A percentile compares a stretch with the other conserved stretches of the same genome.
phyloP scores from a whole-genome alignment of 495 filamentous ascomycete genomes.

The Beverwykella pulmonaria region DNA sequence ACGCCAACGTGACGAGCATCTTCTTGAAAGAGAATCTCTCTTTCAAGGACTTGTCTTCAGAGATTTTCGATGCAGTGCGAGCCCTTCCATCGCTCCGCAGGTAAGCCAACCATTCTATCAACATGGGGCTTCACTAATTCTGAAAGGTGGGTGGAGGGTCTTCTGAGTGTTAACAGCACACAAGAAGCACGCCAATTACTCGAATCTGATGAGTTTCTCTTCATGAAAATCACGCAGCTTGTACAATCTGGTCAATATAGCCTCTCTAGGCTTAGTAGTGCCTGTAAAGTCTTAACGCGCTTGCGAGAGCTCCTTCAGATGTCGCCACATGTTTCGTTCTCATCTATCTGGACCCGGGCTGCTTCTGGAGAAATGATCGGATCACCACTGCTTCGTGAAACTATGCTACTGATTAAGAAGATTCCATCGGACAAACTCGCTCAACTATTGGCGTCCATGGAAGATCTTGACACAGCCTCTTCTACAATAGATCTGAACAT shows the following conservation, averaged over 20 bases:
- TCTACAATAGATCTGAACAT: not conserved
- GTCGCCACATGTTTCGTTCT: constrained; percentile 21
- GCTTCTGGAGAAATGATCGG: constrained; percentile 33
- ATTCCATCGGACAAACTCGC: constrained; percentile 37
- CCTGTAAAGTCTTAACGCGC: not conserved
- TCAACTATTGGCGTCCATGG: constrained; percentile 24
- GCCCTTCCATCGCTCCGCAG: constrained; percentile 78
- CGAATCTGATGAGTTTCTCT: constrained; percentile 30
- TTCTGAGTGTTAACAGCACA: constrained; percentile 36
- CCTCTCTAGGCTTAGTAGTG: constrained; percentile 11
- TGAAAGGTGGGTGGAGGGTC: constrained; percentile 50
- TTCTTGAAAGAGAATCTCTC: constrained; percentile 50
- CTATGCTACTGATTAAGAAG: constrained; percentile 36
- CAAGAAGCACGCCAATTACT: constrained; percentile 31
- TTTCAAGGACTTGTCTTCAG: constrained; percentile 50
- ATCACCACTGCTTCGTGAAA: constrained; percentile 35
- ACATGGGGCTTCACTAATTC: constrained; percentile 50
- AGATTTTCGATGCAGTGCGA: constrained; percentile 74
- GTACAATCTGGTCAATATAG: constrained; percentile 13
- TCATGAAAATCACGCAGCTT: constrained; percentile 17
- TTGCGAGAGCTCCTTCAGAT: constrained; percentile 28
- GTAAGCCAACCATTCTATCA: constrained; percentile 44
- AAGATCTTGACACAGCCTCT: not conserved
- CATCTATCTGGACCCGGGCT: constrained; percentile 34
- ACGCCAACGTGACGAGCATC: constrained; percentile 82